These are phyloP conservation scores for Pleurotus tuber-regium DNA, from an alignment of 768 basidiomycete genomes.

Conservation along the genomic window DNA sequence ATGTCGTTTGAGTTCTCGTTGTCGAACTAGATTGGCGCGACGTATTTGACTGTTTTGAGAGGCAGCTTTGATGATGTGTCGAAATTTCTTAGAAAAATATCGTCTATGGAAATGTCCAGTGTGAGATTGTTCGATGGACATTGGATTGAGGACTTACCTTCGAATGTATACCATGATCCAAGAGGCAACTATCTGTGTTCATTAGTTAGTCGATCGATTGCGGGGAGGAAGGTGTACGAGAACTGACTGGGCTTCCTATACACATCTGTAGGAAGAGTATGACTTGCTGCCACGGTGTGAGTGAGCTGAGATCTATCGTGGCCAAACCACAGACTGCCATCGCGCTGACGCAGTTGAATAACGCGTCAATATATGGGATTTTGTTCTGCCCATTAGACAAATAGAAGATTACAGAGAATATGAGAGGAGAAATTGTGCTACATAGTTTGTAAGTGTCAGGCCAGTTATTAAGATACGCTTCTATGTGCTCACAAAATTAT, in stretches of 20 bases:
- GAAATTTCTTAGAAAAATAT: constrained; percentile 71
- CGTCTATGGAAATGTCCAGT: constrained; percentile 35
- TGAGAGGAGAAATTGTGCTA: constrained; percentile 76
- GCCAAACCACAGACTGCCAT: constrained; percentile 76
- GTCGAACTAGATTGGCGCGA: constrained; percentile 3
- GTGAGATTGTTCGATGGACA: constrained; percentile 3
- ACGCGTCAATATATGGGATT: constrained; percentile 72
- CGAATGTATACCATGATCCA: constrained; percentile 83
- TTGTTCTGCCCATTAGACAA: constrained; percentile 73
- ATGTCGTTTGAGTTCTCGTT: not conserved
- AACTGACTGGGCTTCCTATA: constrained; percentile 69
- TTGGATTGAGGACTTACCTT: constrained; percentile 39
- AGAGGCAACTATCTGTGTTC: constrained; percentile 64
- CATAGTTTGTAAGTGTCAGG: constrained; percentile 13
- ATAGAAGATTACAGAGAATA: constrained; percentile 82
- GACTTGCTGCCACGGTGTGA: constrained; percentile 70
- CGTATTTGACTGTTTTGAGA: constrained; percentile 5
- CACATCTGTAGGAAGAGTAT: constrained; percentile 79
- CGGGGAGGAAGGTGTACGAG: not conserved
- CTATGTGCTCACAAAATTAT: constrained; percentile 52
- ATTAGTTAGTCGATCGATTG: not conserved
- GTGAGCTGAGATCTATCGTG: constrained; percentile 63
- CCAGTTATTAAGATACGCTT: constrained; percentile 4
- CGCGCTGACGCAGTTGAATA: constrained; percentile 76
- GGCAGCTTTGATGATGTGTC: constrained; percentile 42